These are phyloP conservation scores for Gryganskiella cystojenkinii DNA, from an alignment of 192 early-diverging fungal genomes.

Conservation along the genomic window DNA sequence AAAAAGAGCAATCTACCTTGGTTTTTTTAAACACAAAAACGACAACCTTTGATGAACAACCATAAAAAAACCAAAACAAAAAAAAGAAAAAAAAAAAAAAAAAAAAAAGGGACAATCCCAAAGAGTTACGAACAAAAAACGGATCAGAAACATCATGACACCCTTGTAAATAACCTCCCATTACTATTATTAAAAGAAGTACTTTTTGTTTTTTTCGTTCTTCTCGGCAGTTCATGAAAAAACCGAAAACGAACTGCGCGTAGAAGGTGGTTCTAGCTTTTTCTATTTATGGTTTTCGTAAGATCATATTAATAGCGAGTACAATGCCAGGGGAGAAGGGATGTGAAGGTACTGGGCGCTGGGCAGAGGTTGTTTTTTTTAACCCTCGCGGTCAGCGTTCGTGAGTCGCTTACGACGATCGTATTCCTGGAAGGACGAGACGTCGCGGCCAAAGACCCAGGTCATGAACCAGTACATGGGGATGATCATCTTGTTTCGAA, in stretches of 20 bases:
- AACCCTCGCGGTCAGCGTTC: slow-evolving; percentile 30
- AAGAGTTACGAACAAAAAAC: background rate
- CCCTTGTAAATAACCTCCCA: background rate
- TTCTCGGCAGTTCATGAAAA: too few species aligned
- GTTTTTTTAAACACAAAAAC: background rate
- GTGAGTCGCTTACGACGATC: slow-evolving; percentile 33
- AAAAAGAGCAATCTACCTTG: too few species aligned
- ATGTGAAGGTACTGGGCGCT: too few species aligned
- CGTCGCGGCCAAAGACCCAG: slow-evolving; percentile 59
- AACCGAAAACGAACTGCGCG: too few species aligned
- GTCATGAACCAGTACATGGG: slow-evolving; percentile 74
- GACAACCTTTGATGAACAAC: background rate
- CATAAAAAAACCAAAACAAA: background rate
- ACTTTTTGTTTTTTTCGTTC: background rate
- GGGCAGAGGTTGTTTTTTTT: too few species aligned
- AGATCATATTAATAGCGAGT: too few species aligned
- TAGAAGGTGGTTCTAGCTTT: too few species aligned
- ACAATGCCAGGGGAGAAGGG: too few species aligned
- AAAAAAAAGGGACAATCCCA: background rate
- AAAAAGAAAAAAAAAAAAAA: too few species aligned
- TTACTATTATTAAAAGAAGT: background rate
- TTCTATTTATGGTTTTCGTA: too few species aligned
- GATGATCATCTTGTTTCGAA: slow-evolving; percentile 80
- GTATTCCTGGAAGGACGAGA: slow-evolving; percentile 48
- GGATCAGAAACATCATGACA: background rate